phyloP scores from a whole-genome alignment of 2,329 filamentous ascomycete genomes.

The Xylaria sp. region DNA sequence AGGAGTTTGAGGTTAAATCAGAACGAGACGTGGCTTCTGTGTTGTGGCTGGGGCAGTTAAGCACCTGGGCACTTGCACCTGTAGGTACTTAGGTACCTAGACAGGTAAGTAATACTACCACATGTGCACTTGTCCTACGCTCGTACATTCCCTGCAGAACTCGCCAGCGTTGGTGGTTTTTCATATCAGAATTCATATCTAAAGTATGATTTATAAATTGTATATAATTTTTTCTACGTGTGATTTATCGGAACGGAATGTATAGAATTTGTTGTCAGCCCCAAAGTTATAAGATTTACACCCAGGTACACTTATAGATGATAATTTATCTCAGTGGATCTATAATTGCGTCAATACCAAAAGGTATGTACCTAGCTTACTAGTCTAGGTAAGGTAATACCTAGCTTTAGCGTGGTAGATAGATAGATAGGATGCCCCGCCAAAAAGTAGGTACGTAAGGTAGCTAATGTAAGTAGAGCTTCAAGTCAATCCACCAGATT shows the following conservation, averaged over 20 bases:
- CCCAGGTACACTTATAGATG: no score
- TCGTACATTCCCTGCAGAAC: no score
- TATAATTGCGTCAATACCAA: not conserved
- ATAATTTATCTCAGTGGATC: not conserved
- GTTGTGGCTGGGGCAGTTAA: not conserved
- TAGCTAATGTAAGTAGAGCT: not conserved
- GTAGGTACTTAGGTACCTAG: no score
- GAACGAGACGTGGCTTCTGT: slow-evolving; percentile 2
- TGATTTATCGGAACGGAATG: not conserved
- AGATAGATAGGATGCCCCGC: slow-evolving; percentile 20
- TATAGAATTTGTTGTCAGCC: no score
- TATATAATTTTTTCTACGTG: not conserved
- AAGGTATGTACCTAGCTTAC: not conserved
- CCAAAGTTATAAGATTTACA: no score
- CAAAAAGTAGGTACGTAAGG: slow-evolving; percentile 15
- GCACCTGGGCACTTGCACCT: not conserved
- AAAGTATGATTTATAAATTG: no score
- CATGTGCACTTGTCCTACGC: no score
- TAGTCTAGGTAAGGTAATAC: no score
- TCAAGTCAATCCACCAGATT: slow-evolving; percentile 9
- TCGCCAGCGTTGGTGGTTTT: no score
- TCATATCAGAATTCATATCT: no score
- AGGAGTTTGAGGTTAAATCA: not conserved
- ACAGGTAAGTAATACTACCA: no score
- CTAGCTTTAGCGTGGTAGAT: not conserved